phyloP scores from a whole-genome alignment of 306 rosid species.

The Prunus salicina region DNA sequence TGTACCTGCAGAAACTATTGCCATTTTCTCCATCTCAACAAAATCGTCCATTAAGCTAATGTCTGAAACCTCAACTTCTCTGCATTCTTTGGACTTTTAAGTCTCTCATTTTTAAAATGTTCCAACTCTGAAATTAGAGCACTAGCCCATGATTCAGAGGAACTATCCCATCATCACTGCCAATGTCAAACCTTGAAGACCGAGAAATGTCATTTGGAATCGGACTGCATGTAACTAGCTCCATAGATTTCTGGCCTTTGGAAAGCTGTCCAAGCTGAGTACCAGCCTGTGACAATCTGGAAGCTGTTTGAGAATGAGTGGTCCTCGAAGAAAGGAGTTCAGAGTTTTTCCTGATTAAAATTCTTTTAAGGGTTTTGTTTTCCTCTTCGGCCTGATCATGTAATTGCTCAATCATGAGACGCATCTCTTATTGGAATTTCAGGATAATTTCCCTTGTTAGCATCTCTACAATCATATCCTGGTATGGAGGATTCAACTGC shows the following conservation, averaged over 20 bases:
- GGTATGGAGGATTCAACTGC: conserved; percentile 37
- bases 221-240: conserved; percentile 33
- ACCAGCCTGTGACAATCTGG: conserved; percentile 58
- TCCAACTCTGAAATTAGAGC: conserved; percentile 52
- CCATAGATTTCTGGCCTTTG: conserved; percentile 43
- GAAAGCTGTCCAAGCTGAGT: conserved; percentile 41
- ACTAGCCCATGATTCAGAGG: conserved; percentile 64
- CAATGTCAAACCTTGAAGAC: conserved; percentile 37
- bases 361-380: conserved; percentile 61
- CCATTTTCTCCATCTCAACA: conserved; percentile 74
- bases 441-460: conserved; percentile 34
- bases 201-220: conserved; percentile 39
- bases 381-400: conserved; percentile 66
- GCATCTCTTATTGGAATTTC: conserved; percentile 32
- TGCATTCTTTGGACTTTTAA: conserved; percentile 29
- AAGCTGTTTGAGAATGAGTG: conserved; percentile 50
- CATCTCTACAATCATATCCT: conserved; percentile 41
- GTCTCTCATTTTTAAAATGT: conserved; percentile 46
- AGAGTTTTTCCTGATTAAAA: conserved; percentile 40
- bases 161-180: conserved; percentile 57
- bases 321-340: conserved; percentile 54
- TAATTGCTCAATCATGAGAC: conserved; percentile 48
- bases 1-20: conserved; percentile 54
- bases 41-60: conserved; percentile 59
- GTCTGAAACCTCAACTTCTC: conserved; percentile 37